These are phyloP conservation scores for Naematelia aurantialba DNA, from an alignment of 768 basidiomycete species.

Conservation along the genomic window DNA sequence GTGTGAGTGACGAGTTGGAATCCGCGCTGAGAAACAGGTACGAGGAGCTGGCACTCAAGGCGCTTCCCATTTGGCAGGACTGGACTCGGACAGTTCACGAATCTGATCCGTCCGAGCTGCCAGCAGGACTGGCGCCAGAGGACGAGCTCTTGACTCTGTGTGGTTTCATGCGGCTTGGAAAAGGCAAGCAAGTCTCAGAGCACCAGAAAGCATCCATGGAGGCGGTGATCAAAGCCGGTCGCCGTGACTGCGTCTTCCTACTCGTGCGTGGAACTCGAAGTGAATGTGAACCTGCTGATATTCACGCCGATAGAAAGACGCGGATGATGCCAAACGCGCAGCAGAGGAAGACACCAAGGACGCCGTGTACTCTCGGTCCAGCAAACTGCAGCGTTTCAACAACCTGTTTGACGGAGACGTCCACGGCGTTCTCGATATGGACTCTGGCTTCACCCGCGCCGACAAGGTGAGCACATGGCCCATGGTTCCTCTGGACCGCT, in stretches of 20 bases:
- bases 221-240: constrained; percentile 3
- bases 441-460: constrained; percentile 26
- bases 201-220: constrained; percentile 7
- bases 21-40: background rate
- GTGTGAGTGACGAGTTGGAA: background rate
- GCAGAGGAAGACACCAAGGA: constrained; percentile 4
- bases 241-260: constrained; percentile 4
- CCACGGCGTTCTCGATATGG: constrained; percentile 26
- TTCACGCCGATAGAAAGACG: constrained; percentile 3
- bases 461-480: constrained; percentile 18
- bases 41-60: constrained; percentile 12
- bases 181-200: constrained; percentile 9
- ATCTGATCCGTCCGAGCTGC: background rate
- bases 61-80: constrained; percentile 10
- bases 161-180: constrained; percentile 15
- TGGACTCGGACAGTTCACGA: constrained; percentile 14
- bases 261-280: constrained; percentile 10
- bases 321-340: background rate
- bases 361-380: constrained; percentile 12
- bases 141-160: constrained; percentile 6
- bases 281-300: too few species aligned
- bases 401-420: constrained; percentile 9
- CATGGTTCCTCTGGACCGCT: background rate
- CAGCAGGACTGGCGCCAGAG: constrained; percentile 2
- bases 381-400: constrained; percentile 17